Evolutionary conservation across 768 basidiomycete species (phyloP).

Genomic region (Boletus rex-veris): DNA sequence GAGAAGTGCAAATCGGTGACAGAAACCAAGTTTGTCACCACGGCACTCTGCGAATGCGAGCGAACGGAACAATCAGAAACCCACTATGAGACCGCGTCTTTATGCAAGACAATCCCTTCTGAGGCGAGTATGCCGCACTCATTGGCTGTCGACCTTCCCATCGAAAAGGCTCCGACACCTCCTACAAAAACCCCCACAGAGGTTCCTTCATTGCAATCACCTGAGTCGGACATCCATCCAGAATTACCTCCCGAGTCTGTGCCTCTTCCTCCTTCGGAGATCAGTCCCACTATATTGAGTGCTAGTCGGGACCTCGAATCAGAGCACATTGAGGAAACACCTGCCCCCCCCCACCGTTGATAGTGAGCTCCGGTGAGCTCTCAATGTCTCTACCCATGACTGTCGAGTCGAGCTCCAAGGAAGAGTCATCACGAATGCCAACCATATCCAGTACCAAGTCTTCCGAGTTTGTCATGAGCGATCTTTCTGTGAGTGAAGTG

Average conservation of each 20-base stretch:
- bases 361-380: conserved; percentile 22
- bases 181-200: conserved; percentile 29
- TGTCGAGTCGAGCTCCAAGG: conserved; percentile 31
- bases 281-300: conserved; percentile 28
- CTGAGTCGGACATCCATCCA: conserved; percentile 20
- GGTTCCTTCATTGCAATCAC: conserved; percentile 24
- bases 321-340: conserved; percentile 13
- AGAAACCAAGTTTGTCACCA: conserved; percentile 46
- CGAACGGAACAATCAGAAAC: conserved; percentile 40
- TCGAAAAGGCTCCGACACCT: conserved; percentile 20
- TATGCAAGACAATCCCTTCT: conserved; percentile 36
- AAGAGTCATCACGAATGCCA: conserved; percentile 31
- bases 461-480: conserved; percentile 31
- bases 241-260: conserved; percentile 24
- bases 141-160: conserved; percentile 33
- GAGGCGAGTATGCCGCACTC: conserved; percentile 34
- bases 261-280: conserved; percentile 40
- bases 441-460: conserved; percentile 42
- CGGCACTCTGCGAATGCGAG: conserved; percentile 38
- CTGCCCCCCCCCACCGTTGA: conserved; percentile 11
- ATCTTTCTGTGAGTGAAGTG: conserved; percentile 28
- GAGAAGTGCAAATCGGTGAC: conserved; percentile 38
- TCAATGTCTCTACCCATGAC: conserved; percentile 29
- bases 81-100: conserved; percentile 46
- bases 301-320: conserved; percentile 19